phyloP scores from a whole-genome alignment of 202 grass and related monocot genomes.

The Eragrostis tef region DNA sequence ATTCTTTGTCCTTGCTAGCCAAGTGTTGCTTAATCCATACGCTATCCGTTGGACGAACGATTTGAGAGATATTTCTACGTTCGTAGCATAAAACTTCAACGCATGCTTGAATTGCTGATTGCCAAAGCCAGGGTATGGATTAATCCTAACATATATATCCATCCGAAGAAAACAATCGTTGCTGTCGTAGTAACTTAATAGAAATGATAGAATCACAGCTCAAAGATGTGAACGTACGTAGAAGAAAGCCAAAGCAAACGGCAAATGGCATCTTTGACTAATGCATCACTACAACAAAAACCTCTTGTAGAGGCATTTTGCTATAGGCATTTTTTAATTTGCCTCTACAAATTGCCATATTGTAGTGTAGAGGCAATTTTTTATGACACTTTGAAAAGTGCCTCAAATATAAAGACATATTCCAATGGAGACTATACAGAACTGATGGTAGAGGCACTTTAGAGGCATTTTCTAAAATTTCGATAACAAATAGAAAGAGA shows the following conservation, averaged over 20 bases:
- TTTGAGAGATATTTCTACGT: not conserved
- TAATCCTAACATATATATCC: not conserved
- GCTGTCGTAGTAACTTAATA: no score
- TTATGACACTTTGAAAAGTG: no score
- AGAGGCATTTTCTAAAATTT: no score
- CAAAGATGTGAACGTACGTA: not conserved
- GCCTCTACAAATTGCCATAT: no score
- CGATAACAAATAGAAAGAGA: no score
- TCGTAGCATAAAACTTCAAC: not conserved
- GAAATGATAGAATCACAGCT: not conserved
- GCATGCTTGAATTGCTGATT: not conserved
- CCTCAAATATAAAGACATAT: no score
- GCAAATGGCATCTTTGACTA: not conserved
- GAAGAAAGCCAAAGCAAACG: conserved; percentile 1
- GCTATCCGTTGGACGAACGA: not conserved
- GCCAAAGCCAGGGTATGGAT: not conserved
- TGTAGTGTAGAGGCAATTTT: no score
- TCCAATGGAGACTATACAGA: no score
- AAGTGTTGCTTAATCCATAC: not conserved
- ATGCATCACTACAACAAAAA: no score
- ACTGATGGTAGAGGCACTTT: no score
- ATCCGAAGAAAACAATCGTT: not conserved
- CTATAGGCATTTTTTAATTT: no score
- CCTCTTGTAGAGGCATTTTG: no score
- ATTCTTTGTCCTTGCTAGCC: not conserved